A percentile compares a stretch with the other conserved stretches of the same genome.
Conservation (phyloP, 1,284 basidiomycete genomes). For the Ceratobasidium sp. region DNA sequence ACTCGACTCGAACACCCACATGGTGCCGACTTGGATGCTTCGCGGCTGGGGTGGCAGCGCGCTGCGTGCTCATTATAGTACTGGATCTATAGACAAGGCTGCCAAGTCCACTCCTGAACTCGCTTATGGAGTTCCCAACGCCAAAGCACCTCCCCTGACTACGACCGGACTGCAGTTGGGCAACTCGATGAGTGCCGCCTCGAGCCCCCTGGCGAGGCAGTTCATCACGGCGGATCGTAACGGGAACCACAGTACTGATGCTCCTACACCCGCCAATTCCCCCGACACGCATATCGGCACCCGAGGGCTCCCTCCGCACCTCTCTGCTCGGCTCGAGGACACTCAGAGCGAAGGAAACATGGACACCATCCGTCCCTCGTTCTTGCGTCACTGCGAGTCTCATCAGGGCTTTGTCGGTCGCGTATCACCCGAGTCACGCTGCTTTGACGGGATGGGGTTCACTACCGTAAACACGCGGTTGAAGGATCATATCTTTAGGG, state of each 20-base stretch:
- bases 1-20: slow-evolving; percentile 93
- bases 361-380: slow-evolving; percentile 40
- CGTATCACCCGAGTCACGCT: slow-evolving; percentile 49
- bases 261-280: slow-evolving; percentile 42
- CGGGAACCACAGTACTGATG: background rate
- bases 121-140: background rate
- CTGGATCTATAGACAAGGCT: slow-evolving; percentile 32
- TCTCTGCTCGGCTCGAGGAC: slow-evolving; percentile 18
- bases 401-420: slow-evolving; percentile 43
- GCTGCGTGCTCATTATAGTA: slow-evolving; percentile 41
- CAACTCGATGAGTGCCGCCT: slow-evolving; percentile 17
- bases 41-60: slow-evolving; percentile 58
- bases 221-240: slow-evolving; percentile 8
- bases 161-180: slow-evolving; percentile 26
- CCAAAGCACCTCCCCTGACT: slow-evolving; percentile 17
- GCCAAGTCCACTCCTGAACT: slow-evolving; percentile 40
- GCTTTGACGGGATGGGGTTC: slow-evolving; percentile 88
- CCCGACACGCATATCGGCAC: slow-evolving; percentile 34
- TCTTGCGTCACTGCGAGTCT: slow-evolving; percentile 32
- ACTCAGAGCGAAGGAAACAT: slow-evolving; percentile 28
- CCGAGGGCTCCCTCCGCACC: slow-evolving; percentile 23
- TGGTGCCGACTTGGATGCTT: slow-evolving; percentile 94
- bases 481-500: slow-evolving; percentile 92
- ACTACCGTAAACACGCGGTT: slow-evolving; percentile 92
- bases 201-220: slow-evolving; percentile 43